A percentile compares a stretch with the other conserved stretches of the same genome.
These are phyloP conservation scores for Talaromyces sp. DNA, from an alignment of 2,329 filamentous ascomycete species.

Conservation along the genomic window DNA sequence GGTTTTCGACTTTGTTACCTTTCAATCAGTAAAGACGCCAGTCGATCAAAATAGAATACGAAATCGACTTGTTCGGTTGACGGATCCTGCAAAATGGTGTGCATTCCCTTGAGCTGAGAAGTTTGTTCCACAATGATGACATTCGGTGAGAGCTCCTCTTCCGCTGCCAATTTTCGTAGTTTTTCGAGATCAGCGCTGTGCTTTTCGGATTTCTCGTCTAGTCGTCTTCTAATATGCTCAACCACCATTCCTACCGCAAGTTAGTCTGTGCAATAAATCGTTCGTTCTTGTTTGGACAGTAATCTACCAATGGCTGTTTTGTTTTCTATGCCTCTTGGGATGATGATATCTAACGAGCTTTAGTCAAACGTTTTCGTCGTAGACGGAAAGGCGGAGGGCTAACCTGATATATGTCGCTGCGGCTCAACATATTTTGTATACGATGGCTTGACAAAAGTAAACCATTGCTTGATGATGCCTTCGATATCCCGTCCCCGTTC, in stretches of 20 bases:
- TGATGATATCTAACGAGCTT: constrained; percentile 67
- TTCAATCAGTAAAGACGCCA: constrained; percentile 81
- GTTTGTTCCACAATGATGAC: constrained; percentile 73
- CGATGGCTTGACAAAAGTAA: constrained; percentile 91
- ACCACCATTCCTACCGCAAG: constrained; percentile 72
- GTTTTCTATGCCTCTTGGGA: constrained; percentile 92
- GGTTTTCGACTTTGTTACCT: constrained; percentile 35
- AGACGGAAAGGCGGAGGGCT: constrained; percentile 22
- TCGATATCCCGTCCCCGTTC: constrained; percentile 89
- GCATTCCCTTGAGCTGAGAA: constrained; percentile 79
- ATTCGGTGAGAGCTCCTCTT: constrained; percentile 68
- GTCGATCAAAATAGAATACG: constrained; percentile 93
- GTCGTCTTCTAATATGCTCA: constrained; percentile 83
- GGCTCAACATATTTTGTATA: constrained; percentile 92
- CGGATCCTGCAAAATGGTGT: constrained; percentile 81
- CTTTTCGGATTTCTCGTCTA: constrained; percentile 77
- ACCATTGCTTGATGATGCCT: constrained; percentile 98
- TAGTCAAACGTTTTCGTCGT: neutral
- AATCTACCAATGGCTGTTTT: constrained; percentile 69
- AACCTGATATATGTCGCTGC: constrained; percentile 79
- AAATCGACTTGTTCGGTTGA: constrained; percentile 82
- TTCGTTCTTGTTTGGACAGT: no score
- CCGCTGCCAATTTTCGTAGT: constrained; percentile 68
- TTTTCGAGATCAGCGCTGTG: constrained; percentile 76
- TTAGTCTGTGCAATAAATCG: constrained; percentile 19